Conservation (phyloP, 164 flowering plant genomes). For the Stephania japonica region DNA sequence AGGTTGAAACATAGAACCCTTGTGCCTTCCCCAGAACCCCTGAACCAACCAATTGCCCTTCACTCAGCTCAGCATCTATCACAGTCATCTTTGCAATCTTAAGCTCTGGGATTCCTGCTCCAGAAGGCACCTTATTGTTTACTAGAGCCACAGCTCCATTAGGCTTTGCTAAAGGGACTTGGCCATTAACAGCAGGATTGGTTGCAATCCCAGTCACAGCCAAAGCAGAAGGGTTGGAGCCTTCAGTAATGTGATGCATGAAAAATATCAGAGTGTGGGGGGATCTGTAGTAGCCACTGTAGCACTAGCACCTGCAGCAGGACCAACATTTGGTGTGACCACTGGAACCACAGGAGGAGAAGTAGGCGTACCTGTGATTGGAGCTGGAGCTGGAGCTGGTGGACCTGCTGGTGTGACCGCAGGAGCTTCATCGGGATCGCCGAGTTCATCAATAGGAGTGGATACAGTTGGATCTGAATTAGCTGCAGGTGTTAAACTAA, state of each 20-base stretch:
- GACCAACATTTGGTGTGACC: conserved; percentile 1
- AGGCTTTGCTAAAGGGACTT: conserved; percentile 66
- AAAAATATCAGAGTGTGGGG: conserved; percentile 32
- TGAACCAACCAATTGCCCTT: conserved; percentile 57
- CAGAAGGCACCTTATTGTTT: conserved; percentile 45
- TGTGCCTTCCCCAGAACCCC: conserved; percentile 60
- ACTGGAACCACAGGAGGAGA: background rate
- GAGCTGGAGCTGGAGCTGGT: background rate
- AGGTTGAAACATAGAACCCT: conserved; percentile 64
- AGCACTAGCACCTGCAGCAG: conserved; percentile 6
- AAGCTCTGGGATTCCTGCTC: conserved; percentile 38
- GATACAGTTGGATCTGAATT: background rate
- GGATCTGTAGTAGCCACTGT: conserved; percentile 7
- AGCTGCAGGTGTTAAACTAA: conserved; percentile 4
- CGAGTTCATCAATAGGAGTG: background rate
- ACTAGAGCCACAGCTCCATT: conserved; percentile 58
- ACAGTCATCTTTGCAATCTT: conserved; percentile 66
- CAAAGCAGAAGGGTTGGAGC: conserved; percentile 44
- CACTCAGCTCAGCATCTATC: conserved; percentile 59
- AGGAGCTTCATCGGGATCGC: background rate
- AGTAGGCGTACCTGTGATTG: background rate
- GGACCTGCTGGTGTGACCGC: background rate
- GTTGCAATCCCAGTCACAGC: conserved; percentile 58
- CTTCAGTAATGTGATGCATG: conserved; percentile 48
- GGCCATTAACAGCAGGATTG: conserved; percentile 52